A percentile compares a stretch with the other conserved stretches of the same genome.
These are phyloP conservation scores for Amaranthus hypochondriacus DNA, from an alignment of 148 eudicot species.

Conservation along the genomic window DNA sequence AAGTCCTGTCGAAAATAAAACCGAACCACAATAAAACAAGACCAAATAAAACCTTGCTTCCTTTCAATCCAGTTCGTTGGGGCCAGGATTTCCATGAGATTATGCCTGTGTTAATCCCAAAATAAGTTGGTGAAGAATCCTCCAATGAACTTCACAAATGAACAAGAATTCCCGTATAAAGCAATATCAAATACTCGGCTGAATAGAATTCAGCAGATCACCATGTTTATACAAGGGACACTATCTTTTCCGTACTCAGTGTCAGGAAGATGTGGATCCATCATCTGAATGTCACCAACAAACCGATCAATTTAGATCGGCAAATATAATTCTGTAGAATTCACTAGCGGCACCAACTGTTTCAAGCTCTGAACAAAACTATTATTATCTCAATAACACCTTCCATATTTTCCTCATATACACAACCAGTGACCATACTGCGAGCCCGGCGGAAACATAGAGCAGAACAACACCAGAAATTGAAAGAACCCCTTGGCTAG, in stretches of 20 bases:
- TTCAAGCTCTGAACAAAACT: background rate
- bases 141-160: conserved; percentile 13
- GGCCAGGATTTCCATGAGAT: conserved; percentile 7
- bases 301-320: conserved; percentile 22
- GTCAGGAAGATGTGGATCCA: conserved; percentile 23
- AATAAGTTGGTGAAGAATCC: conserved; percentile 10
- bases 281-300: conserved; percentile 19
- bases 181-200: conserved; percentile 1
- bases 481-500: conserved; percentile 42
- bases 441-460: conserved; percentile 82
- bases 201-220: conserved; percentile 15
- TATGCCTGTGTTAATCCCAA: conserved; percentile 6
- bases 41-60: conserved; percentile 1
- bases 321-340: conserved; percentile 17
- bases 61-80: conserved; percentile 8
- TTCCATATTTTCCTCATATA: conserved; percentile 90
- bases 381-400: conserved; percentile 55
- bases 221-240: conserved; percentile 9
- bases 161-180: conserved; percentile 14
- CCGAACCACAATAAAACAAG: background rate
- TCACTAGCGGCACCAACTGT: conserved; percentile 15
- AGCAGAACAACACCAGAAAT: conserved; percentile 76
- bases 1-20: background rate
- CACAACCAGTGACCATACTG: conserved; percentile 84
- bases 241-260: conserved; percentile 12